Conservation (phyloP, 2,329 filamentous ascomycete genomes). For the Fusarium miscanthi region DNA sequence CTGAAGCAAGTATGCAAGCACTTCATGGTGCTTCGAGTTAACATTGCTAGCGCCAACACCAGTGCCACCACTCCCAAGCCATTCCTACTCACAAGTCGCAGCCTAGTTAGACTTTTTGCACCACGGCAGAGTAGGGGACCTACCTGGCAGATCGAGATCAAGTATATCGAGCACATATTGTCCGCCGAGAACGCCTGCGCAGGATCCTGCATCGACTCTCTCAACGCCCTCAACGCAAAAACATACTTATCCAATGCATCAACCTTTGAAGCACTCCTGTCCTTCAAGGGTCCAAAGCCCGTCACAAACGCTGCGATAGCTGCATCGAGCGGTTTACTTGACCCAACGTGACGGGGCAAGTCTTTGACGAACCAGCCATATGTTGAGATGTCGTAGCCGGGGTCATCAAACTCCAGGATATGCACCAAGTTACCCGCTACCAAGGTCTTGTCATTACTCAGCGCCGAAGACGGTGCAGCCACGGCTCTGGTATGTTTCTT, state of each 20-base stretch:
- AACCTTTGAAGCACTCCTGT: not conserved
- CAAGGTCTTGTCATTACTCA: not conserved
- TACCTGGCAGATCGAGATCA: slow-evolving; percentile 9
- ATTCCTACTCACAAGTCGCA: not conserved
- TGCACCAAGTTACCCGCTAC: not conserved
- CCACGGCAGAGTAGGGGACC: fast-evolving
- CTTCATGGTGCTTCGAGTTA: not conserved
- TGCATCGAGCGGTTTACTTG: slow-evolving; percentile 5
- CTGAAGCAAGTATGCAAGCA: not conserved
- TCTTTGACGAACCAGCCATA: slow-evolving; percentile 20
- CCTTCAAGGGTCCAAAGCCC: not conserved
- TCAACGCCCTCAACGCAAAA: not conserved
- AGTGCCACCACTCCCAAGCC: not conserved
- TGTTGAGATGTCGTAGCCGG: slow-evolving; percentile 3
- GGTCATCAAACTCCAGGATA: slow-evolving; percentile 1
- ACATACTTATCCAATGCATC: slow-evolving; percentile 4
- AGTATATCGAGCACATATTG: slow-evolving; percentile 15
- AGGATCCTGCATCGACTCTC: not conserved
- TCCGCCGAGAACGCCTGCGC: not conserved
- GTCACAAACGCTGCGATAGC: not conserved
- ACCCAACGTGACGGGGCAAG: not conserved
- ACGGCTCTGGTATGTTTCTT: not conserved
- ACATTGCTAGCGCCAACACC: fast-evolving
- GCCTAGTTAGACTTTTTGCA: fast-evolving
- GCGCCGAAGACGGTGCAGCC: not conserved